Evolutionary conservation across 768 basidiomycete species (phyloP).

Genomic region (Mrakia frigida): DNA sequence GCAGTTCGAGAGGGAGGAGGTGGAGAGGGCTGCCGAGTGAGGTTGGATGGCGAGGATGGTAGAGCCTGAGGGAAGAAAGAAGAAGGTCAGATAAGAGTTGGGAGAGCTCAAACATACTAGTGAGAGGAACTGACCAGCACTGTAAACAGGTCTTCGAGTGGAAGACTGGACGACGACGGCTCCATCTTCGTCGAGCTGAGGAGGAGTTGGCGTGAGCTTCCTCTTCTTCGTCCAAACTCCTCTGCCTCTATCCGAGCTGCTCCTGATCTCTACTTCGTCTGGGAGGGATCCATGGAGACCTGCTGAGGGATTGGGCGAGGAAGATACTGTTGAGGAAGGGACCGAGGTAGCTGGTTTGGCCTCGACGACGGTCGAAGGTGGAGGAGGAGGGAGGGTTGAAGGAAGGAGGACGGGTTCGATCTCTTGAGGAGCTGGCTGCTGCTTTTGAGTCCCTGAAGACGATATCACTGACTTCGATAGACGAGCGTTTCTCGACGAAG

Average conservation of each 20-base stretch:
- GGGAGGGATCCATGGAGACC: background rate
- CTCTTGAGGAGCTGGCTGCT: constrained; percentile 2
- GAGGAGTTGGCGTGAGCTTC: background rate
- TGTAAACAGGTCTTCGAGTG: background rate
- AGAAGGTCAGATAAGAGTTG: background rate
- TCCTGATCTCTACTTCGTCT: constrained; percentile 21
- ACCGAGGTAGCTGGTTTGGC: background rate
- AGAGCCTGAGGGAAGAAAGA: constrained; percentile 51
- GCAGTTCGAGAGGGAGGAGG: constrained; percentile 54
- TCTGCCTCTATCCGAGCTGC: constrained; percentile 32
- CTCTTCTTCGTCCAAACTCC: constrained; percentile 33
- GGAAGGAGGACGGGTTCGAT: background rate
- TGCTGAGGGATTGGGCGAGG: background rate
- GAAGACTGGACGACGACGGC: background rate
- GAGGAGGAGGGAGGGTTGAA: background rate
- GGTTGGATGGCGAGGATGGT: constrained; percentile 58
- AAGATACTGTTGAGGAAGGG: background rate
- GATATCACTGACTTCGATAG: background rate
- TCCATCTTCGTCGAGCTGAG: background rate
- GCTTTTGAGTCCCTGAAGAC: background rate
- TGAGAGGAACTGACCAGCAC: background rate
- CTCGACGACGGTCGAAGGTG: constrained; percentile 4
- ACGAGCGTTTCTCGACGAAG: constrained; percentile 15
- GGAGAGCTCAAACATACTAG: background rate
- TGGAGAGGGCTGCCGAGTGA: constrained; percentile 62